These are phyloP conservation scores for Austroboletus rostrupii DNA, from an alignment of 1,284 basidiomycete genomes.

Conservation along the genomic window DNA sequence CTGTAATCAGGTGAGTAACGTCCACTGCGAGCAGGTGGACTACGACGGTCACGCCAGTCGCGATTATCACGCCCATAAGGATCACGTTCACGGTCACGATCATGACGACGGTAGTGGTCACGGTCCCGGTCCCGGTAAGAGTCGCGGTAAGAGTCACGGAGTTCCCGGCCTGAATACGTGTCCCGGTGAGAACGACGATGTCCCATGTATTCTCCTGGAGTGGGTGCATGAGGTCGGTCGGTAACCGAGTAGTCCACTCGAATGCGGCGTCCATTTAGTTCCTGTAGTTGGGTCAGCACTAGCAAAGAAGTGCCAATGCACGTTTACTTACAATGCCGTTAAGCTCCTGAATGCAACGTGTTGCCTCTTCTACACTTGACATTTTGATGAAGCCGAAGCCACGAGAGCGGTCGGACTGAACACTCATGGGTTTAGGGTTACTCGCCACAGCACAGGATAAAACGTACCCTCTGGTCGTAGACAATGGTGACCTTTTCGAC, in stretches of 20 bases:
- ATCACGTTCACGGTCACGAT: constrained; percentile 56
- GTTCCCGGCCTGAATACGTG: constrained; percentile 41
- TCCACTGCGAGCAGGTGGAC: constrained; percentile 58
- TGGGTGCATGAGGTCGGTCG: constrained; percentile 88
- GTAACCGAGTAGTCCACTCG: constrained; percentile 98
- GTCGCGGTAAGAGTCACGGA: constrained; percentile 50
- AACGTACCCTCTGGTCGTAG: constrained; percentile 92
- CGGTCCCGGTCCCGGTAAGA: constrained; percentile 48
- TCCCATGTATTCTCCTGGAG: constrained; percentile 97
- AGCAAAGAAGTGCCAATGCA: neutral
- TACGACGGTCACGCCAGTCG: constrained; percentile 63
- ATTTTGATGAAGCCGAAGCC: constrained; percentile 98
- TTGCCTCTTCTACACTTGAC: constrained; percentile 82
- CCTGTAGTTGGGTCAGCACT: constrained; percentile 41
- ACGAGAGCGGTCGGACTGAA: constrained; percentile 89
- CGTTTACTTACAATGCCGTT: constrained; percentile 78
- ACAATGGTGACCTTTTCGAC: constrained; percentile 97
- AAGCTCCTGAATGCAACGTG: constrained; percentile 82
- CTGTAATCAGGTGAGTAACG: constrained; percentile 73
- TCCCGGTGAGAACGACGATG: constrained; percentile 71
- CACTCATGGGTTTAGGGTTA: constrained; percentile 16
- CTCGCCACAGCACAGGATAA: constrained; percentile 9
- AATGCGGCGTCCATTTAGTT: constrained; percentile 92
- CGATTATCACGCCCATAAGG: constrained; percentile 51
- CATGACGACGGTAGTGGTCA: constrained; percentile 44